These are phyloP conservation scores for Trichoderma citrinoviride DNA, from an alignment of 2,329 filamentous ascomycete species.

Conservation along the genomic window DNA sequence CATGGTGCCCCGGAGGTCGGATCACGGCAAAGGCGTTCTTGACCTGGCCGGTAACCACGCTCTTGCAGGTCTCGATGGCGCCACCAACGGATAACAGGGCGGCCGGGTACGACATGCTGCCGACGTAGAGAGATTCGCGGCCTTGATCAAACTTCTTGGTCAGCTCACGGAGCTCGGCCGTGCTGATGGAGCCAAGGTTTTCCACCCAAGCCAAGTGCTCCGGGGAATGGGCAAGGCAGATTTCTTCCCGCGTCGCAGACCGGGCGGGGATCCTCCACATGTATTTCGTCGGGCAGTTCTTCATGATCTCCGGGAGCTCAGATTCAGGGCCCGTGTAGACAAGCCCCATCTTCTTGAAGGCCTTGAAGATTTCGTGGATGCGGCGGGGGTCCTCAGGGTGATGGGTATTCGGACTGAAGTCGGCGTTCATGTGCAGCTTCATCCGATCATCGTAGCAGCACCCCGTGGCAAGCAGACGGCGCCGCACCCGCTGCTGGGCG, in stretches of 20 bases:
- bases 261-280: slow-evolving; percentile 78
- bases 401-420: slow-evolving; percentile 69
- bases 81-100: slow-evolving; percentile 84
- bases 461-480: slow-evolving; percentile 63
- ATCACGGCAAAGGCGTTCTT: slow-evolving; percentile 97
- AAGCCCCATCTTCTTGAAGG: slow-evolving; percentile 77
- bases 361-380: slow-evolving; percentile 90
- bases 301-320: slow-evolving; percentile 52
- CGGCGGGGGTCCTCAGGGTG: slow-evolving; percentile 93
- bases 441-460: slow-evolving; percentile 92
- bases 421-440: slow-evolving; percentile 89
- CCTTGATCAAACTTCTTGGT: slow-evolving; percentile 61
- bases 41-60: slow-evolving; percentile 77
- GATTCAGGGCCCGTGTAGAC: slow-evolving; percentile 61
- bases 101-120: slow-evolving; percentile 75
- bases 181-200: slow-evolving; percentile 50
- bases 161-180: slow-evolving; percentile 65
- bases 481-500: slow-evolving; percentile 42
- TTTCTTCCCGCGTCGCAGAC: slow-evolving; percentile 74
- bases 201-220: slow-evolving; percentile 78
- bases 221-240: slow-evolving; percentile 74
- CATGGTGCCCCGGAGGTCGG: slow-evolving; percentile 91
- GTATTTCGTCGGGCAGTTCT: slow-evolving; percentile 55
- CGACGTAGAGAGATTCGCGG: slow-evolving; percentile 78
- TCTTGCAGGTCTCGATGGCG: slow-evolving; percentile 91